Conservation (phyloP, 768 basidiomycete species). For the Russula lepida region DNA sequence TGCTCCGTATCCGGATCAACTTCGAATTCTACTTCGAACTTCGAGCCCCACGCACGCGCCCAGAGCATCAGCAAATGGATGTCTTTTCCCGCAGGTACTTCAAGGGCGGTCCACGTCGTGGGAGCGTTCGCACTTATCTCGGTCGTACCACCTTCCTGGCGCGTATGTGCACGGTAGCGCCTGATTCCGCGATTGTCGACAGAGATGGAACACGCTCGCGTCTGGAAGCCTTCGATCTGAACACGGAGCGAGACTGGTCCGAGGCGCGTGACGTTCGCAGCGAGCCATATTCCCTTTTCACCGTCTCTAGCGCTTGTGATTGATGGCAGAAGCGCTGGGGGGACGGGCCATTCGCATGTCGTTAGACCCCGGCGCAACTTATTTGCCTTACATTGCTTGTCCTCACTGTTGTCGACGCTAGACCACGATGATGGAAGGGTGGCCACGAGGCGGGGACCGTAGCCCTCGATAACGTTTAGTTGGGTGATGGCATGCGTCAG, state of each 20-base stretch:
- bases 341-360: conserved; percentile 43
- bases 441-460: conserved; percentile 37
- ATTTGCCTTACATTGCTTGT: conserved; percentile 19
- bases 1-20: background rate
- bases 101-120: conserved; percentile 6
- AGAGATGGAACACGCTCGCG: conserved; percentile 53
- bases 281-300: conserved; percentile 33
- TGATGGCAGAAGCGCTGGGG: conserved; percentile 30
- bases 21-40: conserved; percentile 13
- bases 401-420: conserved; percentile 30
- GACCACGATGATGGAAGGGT: conserved; percentile 43
- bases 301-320: conserved; percentile 26
- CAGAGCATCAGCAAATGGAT: conserved; percentile 5
- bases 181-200: conserved; percentile 35
- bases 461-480: conserved; percentile 38
- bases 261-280: conserved; percentile 34
- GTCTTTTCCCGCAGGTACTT: conserved; percentile 12
- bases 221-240: conserved; percentile 46
- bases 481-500: conserved; percentile 34
- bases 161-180: conserved; percentile 10
- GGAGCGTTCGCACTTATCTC: background rate
- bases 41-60: conserved; percentile 13
- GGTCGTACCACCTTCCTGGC: background rate
- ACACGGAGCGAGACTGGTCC: conserved; percentile 41
- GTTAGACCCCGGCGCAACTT: conserved; percentile 30